Evolutionary conservation across 2,329 filamentous ascomycete species (phyloP), one percentile per base, ranked within the genome.

Genomic region (Raffaelea albimanens): DNA sequence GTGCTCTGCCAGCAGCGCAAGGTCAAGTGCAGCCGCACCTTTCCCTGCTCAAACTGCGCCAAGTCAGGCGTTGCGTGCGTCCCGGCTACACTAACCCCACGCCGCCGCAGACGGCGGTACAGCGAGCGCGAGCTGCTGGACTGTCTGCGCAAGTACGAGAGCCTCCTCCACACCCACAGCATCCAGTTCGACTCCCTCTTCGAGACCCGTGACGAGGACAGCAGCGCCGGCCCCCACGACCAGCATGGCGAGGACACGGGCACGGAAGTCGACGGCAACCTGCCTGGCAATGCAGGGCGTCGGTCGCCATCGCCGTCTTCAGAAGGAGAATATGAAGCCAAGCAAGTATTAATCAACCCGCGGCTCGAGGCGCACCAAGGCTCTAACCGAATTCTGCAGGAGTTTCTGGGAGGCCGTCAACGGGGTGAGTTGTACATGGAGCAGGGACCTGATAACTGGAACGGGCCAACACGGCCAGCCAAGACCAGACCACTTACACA

Each of bases 21-120:
- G 63, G 78, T 79, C 59, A 78, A 77, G 58, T 80, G 76, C 62
- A 75, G 79, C 56, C 70, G 76, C 53, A 71, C 68, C 43, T 76
- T 70, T 23, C 76, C 76, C 11, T 80, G 76, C 58, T 70, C 73
- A 48, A 78, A 79, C 55, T 80, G 76, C 55, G 63, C 42, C 10
- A 44, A 45, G 18, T 11, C 36, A 5, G 49, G 49, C 34, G 46
- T 29, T 23, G 13, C n/a, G 14, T 52, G 50, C 38, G 48, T 52
- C 18, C 48, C 41, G 8, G 44, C 48, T 19, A 33, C 71, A 43
- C 49, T 59, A 16, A 49, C 67, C 57, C 54, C 67, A 59, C 59
- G 69, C 61, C 56, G 64, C 3, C 56, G 66, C 4, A 58, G 63
- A 4, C 61, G 65, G 4, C 51, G 72, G 4, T 78, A 80, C 46